Conservation (phyloP, 2,329 filamentous ascomycete genomes). For the Teratosphaeria epicoccoides region DNA sequence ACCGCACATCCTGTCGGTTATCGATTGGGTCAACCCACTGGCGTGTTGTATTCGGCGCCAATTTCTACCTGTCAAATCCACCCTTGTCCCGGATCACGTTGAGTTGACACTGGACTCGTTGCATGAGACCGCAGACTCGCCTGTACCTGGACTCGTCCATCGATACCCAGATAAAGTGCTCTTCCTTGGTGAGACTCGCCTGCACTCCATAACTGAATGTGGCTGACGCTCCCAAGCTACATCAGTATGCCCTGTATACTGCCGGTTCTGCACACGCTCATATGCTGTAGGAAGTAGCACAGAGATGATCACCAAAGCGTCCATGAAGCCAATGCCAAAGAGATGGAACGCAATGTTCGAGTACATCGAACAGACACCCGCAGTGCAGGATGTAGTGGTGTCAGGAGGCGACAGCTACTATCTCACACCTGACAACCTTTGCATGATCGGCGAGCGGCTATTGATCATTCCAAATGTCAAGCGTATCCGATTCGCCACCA, state of each 20-base stretch:
- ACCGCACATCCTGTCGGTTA: constrained; percentile 48
- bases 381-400: constrained; percentile 49
- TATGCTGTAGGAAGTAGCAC: constrained; percentile 49
- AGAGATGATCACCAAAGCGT: constrained; percentile 34
- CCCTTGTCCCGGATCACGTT: constrained; percentile 45
- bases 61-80: constrained; percentile 48
- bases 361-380: constrained; percentile 43
- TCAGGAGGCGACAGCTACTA: constrained; percentile 55
- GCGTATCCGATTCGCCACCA: constrained; percentile 51
- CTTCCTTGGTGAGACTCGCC: constrained; percentile 43
- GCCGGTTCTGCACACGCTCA: constrained; percentile 51
- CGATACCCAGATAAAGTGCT: constrained; percentile 55
- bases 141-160: constrained; percentile 49
- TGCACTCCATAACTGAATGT: not conserved
- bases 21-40: constrained; percentile 50
- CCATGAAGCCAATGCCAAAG: constrained; percentile 26
- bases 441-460: constrained; percentile 44
- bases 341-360: constrained; percentile 49
- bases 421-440: constrained; percentile 43
- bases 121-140: constrained; percentile 46
- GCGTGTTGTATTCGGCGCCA: constrained; percentile 51
- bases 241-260: constrained; percentile 53
- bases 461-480: constrained; percentile 48
- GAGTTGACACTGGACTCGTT: constrained; percentile 47
- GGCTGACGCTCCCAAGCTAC: constrained; percentile 34